Evolutionary conservation across 306 rosid genomes (phyloP).

Genomic region (Lathyrus oleraceus): DNA sequence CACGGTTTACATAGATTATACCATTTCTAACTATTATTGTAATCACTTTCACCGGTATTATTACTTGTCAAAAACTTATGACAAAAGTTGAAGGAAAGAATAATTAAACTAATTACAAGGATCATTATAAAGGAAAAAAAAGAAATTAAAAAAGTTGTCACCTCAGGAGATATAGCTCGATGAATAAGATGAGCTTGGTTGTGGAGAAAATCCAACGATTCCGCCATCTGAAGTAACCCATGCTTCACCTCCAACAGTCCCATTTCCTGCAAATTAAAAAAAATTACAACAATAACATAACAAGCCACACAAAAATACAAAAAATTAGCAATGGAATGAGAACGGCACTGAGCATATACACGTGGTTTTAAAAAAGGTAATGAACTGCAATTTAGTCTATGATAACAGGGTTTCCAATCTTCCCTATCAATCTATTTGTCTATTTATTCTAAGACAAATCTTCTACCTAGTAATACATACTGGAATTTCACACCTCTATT

Average conservation of each 20-base stretch:
- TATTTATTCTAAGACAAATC: background rate
- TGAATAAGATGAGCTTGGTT: conserved; percentile 89
- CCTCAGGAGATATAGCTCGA: conserved; percentile 95
- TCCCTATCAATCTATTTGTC: background rate
- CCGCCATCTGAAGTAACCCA: conserved; percentile 94
- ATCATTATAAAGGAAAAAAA: background rate
- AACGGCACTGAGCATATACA: background rate
- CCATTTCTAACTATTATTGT: conserved; percentile 17
- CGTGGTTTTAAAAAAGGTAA: background rate
- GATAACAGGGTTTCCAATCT: background rate
- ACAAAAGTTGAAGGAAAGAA: background rate
- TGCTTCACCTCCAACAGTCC: conserved; percentile 93
- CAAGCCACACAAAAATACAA: background rate
- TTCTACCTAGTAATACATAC: background rate
- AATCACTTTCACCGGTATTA: background rate
- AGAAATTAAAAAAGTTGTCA: conserved; percentile 14
- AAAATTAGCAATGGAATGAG: background rate
- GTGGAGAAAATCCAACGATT: conserved; percentile 90
- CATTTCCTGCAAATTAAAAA: conserved; percentile 69
- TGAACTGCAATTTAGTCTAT: background rate
- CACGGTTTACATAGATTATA: background rate
- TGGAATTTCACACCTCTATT: background rate
- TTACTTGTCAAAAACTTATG: background rate
- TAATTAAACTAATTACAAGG: background rate
- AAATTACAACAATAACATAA: background rate